Conservation (phyloP, 495 filamentous ascomycete genomes). For the Xylaria intraflava region DNA sequence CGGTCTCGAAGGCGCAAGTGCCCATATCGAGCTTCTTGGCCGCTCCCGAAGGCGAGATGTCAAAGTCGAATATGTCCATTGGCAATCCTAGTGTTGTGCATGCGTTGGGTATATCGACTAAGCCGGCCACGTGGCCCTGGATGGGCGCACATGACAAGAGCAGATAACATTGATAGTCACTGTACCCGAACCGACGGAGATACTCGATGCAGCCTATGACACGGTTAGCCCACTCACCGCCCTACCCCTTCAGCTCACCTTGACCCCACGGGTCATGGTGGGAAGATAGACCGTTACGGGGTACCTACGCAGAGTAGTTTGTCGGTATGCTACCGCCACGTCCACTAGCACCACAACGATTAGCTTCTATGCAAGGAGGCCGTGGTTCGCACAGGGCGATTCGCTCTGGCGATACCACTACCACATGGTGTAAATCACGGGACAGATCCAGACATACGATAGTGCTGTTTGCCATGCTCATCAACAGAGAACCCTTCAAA, state of each 20-base stretch:
- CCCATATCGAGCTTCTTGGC: slow-evolving; percentile 67
- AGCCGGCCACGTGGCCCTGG: slow-evolving; percentile 88
- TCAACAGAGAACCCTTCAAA: slow-evolving; percentile 97
- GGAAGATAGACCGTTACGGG: not conserved
- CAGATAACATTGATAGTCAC: slow-evolving; percentile 80
- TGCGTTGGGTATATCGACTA: slow-evolving; percentile 79
- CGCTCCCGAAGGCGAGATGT: slow-evolving; percentile 64
- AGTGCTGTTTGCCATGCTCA: slow-evolving; percentile 86
- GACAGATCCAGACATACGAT: slow-evolving; percentile 28
- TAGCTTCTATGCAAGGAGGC: not conserved
- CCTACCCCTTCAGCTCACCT: not conserved
- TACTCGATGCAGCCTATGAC: slow-evolving; percentile 63
- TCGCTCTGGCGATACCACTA: too few relatives aligned
- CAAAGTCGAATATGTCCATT: slow-evolving; percentile 95
- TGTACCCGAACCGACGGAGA: slow-evolving; percentile 69
- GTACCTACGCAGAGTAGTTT: slow-evolving; percentile 64
- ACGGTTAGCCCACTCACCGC: not conserved
- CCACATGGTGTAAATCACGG: too few relatives aligned
- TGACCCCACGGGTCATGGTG: not conserved
- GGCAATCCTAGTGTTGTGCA: slow-evolving; percentile 87
- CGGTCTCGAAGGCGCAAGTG: slow-evolving; percentile 63
- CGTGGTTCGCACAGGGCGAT: not conserved
- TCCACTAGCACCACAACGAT: slow-evolving; percentile 46
- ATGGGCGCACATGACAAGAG: slow-evolving; percentile 83
- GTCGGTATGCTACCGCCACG: slow-evolving; percentile 84